Evolutionary conservation across 306 rosid genomes (phyloP).

Genomic region (Delonix regia): DNA sequence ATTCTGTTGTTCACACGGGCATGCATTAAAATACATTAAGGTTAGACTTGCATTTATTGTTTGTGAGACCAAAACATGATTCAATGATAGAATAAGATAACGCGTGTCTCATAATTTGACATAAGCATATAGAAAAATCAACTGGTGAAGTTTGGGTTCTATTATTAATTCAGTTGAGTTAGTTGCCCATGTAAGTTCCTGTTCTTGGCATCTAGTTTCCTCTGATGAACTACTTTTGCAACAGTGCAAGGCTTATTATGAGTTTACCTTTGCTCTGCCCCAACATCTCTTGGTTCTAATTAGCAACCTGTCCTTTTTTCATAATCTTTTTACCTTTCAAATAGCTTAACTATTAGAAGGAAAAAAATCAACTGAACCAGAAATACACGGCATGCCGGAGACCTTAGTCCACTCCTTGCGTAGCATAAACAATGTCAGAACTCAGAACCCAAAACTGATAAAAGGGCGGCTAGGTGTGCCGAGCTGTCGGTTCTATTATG

Average conservation of each 20-base stretch:
- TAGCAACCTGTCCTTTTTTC: not conserved
- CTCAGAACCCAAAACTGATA: not conserved
- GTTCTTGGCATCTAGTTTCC: not conserved
- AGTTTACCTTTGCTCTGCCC: not conserved
- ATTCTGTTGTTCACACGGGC: not conserved
- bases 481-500: no score
- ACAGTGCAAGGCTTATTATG: not conserved
- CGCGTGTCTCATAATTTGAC: not conserved
- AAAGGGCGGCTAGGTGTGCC: not conserved
- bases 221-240: not conserved
- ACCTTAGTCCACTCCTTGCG: not conserved
- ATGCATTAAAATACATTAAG: not conserved
- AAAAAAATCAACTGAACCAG: not conserved
- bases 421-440: not conserved
- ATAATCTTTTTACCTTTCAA: not conserved
- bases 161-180: not conserved
- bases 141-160: not conserved
- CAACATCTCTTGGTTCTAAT: not conserved
- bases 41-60: not conserved
- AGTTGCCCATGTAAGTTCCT: not conserved
- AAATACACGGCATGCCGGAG: not conserved
- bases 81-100: not conserved
- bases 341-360: not conserved
- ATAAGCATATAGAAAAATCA: not conserved
- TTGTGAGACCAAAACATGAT: not conserved